Conservation (phyloP, 257 asterid genomes). For the Marsdenia floribunda region DNA sequence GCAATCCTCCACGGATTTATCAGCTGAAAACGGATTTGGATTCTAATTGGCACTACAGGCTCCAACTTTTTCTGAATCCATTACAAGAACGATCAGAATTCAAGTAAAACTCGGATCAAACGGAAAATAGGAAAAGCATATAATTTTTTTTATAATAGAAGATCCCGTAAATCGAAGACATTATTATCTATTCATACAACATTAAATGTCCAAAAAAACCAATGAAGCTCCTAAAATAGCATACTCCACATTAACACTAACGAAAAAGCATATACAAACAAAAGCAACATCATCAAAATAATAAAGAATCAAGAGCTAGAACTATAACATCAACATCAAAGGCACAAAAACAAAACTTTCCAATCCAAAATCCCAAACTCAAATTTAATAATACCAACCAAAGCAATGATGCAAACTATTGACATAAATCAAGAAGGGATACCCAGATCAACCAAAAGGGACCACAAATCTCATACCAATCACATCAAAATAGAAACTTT, state of each 20-base stretch:
- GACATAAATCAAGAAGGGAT: background rate
- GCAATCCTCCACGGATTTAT: background rate
- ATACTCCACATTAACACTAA: background rate
- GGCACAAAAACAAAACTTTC: background rate
- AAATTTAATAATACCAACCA: background rate
- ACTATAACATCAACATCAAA: background rate
- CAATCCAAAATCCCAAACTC: background rate
- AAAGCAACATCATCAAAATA: background rate
- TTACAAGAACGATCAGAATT: background rate
- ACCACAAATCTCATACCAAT: conserved; percentile 16
- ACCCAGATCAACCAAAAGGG: conserved; percentile 17
- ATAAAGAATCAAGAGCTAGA: background rate
- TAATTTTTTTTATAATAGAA: background rate
- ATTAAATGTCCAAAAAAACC: conserved; percentile 2
- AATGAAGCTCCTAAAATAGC: background rate
- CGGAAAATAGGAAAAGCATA: background rate
- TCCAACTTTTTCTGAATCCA: conserved; percentile 5
- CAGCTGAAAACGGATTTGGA: background rate
- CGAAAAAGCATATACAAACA: background rate
- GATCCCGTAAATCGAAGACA: conserved; percentile 4
- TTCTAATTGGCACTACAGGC: background rate
- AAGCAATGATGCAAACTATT: background rate
- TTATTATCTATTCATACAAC: background rate
- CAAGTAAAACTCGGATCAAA: background rate
- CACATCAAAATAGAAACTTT: conserved; percentile 19